Conservation (phyloP, 139 green algal species). For the Ulvella scutata region DNA sequence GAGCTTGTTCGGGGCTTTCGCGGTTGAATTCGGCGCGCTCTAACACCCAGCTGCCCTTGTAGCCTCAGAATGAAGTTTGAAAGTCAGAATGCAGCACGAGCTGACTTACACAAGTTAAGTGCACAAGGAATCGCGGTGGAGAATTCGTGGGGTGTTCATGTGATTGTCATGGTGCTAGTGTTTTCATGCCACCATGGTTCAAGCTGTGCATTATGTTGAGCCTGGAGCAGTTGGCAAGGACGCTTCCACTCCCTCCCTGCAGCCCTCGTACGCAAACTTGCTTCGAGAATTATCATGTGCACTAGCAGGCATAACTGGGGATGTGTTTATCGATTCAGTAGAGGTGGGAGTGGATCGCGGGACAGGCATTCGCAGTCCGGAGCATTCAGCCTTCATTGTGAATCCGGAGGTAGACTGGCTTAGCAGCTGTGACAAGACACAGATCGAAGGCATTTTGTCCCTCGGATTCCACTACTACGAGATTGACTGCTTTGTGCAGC, state of each 20-base stretch:
- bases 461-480: not conserved
- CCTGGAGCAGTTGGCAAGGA: too few species aligned
- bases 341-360: not conserved
- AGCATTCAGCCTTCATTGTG: not conserved
- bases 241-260: not conserved
- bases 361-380: not conserved
- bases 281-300: constrained; percentile 67
- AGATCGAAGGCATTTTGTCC: not conserved
- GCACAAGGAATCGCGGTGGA: too few species aligned
- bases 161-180: too few species aligned
- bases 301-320: constrained; percentile 54
- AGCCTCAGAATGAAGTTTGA: too few species aligned
- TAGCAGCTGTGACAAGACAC: not conserved
- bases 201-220: too few species aligned
- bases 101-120: too few species aligned
- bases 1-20: too few species aligned
- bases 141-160: too few species aligned
- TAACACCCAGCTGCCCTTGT: too few species aligned
- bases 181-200: too few species aligned
- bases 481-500: not conserved
- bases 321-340: constrained; percentile 58
- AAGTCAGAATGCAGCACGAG: too few species aligned
- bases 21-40: too few species aligned
- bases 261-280: constrained; percentile 15
- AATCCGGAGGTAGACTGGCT: not conserved